These are phyloP conservation scores for Bolboschoenus planiculmis DNA, from an alignment of 176 grass and related monocot species.

Conservation along the genomic window DNA sequence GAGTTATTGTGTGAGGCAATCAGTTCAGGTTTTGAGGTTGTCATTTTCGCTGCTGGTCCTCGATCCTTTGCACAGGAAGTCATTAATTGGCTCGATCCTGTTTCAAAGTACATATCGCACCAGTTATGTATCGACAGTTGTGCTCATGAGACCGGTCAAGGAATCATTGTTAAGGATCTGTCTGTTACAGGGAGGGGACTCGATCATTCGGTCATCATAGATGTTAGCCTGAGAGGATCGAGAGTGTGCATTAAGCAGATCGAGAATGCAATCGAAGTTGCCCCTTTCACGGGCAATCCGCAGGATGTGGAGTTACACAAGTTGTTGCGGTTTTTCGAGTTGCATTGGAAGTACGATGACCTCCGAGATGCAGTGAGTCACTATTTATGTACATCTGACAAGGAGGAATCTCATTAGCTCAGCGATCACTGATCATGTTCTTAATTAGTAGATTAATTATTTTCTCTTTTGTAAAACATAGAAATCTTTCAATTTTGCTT, in stretches of 20 bases:
- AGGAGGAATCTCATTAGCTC: not conserved
- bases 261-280: not conserved
- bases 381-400: not conserved
- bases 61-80: not conserved
- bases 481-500: not conserved
- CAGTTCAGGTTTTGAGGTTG: slow-evolving; percentile 18
- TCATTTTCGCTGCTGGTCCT: not conserved
- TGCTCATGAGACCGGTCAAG: not conserved
- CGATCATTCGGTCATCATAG: slow-evolving; percentile 7
- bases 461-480: not conserved
- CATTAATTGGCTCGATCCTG: slow-evolving; percentile 9
- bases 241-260: not conserved
- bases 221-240: not conserved
- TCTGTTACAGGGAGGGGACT: slow-evolving; percentile 14
- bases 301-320: not conserved
- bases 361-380: not conserved
- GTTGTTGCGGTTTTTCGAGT: not conserved
- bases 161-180: slow-evolving; percentile 10
- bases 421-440: not conserved
- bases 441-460: not conserved
- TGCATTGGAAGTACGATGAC: not conserved
- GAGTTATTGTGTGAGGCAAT: not conserved
- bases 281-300: not conserved
- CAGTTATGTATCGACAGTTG: not conserved
- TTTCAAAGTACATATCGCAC: slow-evolving; percentile 4